Percentiles rank a stretch among this genome's conserved stretches.
These are phyloP conservation scores for Fusarium sp. DNA, from an alignment of 2,329 filamentous ascomycete species.

Conservation along the genomic window DNA sequence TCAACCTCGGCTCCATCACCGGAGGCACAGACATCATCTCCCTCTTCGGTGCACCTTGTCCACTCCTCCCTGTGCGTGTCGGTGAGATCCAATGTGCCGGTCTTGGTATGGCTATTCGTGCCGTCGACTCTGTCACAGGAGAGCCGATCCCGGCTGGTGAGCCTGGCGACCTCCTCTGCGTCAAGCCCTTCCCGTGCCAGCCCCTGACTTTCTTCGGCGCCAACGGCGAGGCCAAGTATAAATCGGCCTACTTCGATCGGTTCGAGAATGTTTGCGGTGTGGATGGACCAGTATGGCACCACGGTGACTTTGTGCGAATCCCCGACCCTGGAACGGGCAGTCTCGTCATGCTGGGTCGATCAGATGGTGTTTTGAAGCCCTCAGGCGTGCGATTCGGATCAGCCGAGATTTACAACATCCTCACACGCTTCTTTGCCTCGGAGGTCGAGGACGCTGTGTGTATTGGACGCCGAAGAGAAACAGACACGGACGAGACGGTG, in stretches of 20 bases:
- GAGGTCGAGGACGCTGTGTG: conserved; percentile 90
- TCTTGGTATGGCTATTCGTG: conserved; percentile 81
- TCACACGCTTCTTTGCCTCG: conserved; percentile 82
- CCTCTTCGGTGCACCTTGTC: conserved; percentile 88
- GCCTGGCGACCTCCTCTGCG: conserved; percentile 90
- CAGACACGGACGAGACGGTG: conserved; percentile 86
- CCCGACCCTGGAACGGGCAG: conserved; percentile 77
- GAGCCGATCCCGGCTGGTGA: conserved; percentile 69
- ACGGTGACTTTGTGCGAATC: conserved; percentile 88
- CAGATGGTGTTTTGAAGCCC: conserved; percentile 93
- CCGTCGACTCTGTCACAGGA: conserved; percentile 69
- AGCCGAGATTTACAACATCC: conserved; percentile 96
- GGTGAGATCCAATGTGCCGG: conserved; percentile 84
- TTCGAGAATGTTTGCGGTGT: conserved; percentile 66
- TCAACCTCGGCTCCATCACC: conserved; percentile 93
- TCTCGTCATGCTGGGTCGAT: conserved; percentile 90
- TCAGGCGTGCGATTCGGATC: conserved; percentile 91
- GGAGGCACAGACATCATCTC: conserved; percentile 98
- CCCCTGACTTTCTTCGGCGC: conserved; percentile 89
- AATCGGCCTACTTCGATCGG: conserved; percentile 86
- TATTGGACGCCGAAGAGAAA: conserved; percentile 78
- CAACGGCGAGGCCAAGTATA: conserved; percentile 76
- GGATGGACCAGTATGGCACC: conserved; percentile 79
- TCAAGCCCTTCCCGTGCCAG: conserved; percentile 87
- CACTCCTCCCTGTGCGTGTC: conserved; percentile 76